Conservation (phyloP, 2,329 filamentous ascomycete species). For the Aureobasidium mangrovei region DNA sequence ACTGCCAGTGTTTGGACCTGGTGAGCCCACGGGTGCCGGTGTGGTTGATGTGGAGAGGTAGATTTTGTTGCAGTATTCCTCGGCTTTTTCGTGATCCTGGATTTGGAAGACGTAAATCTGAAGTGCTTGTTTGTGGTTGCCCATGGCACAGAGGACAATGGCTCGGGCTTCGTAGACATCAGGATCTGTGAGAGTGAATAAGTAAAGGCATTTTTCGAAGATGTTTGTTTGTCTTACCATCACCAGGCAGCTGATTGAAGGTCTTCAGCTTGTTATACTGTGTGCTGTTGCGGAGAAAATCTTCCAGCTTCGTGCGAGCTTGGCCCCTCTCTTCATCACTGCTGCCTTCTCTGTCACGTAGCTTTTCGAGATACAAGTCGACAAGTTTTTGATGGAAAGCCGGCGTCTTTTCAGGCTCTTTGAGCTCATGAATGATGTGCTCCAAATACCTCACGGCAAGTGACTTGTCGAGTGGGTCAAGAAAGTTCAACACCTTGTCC, state of each 20-base stretch:
- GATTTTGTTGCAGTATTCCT: conserved; percentile 93
- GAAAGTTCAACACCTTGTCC: conserved; percentile 63
- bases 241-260: conserved; percentile 66
- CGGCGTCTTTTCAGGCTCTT: conserved; percentile 61
- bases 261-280: conserved; percentile 63
- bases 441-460: conserved; percentile 80
- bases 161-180: conserved; percentile 84
- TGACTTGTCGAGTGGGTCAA: conserved; percentile 57
- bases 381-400: conserved; percentile 82
- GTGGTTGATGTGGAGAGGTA: conserved; percentile 42
- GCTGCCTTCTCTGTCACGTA: conserved; percentile 31
- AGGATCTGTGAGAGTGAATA: conserved; percentile 48
- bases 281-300: conserved; percentile 65
- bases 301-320: conserved; percentile 51
- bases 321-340: conserved; percentile 27
- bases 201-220: background rate
- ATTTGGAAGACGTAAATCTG: conserved; percentile 97
- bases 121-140: conserved; percentile 88
- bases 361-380: conserved; percentile 55
- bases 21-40: conserved; percentile 1
- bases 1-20: conserved; percentile 1
- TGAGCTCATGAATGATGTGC: conserved; percentile 76
- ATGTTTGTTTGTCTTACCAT: conserved; percentile 48
- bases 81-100: conserved; percentile 76
- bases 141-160: conserved; percentile 88